Evolutionary conservation across 192 early-diverging fungal species (phyloP).

Genomic region (Gryganskiella cystojenkinii): DNA sequence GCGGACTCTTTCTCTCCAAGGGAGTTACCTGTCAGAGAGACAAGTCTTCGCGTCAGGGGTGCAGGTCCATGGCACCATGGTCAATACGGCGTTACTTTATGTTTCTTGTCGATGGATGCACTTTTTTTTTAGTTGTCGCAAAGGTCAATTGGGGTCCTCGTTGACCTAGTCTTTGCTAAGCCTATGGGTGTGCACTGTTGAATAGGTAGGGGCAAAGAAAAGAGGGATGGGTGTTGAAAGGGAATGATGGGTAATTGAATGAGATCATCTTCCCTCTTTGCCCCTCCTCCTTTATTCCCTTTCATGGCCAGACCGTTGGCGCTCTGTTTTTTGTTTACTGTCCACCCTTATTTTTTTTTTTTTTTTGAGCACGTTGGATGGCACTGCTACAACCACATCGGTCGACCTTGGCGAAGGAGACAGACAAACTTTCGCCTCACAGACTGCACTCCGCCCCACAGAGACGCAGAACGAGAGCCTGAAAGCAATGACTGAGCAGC

Average conservation of each 20-base stretch:
- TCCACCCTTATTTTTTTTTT: too few relatives aligned
- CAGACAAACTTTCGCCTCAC: too few relatives aligned
- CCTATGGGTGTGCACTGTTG: not conserved
- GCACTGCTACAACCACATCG: too few relatives aligned
- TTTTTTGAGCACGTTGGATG: too few relatives aligned
- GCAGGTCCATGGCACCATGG: constrained; percentile 17
- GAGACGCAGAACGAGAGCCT: too few relatives aligned
- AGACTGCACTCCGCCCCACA: too few relatives aligned
- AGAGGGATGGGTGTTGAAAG: not conserved
- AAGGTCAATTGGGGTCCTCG: not conserved
- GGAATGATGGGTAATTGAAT: not conserved
- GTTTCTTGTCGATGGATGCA: not conserved
- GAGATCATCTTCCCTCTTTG: too few relatives aligned
- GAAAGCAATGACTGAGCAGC: too few relatives aligned
- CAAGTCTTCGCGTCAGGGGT: constrained; percentile 5
- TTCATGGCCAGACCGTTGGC: not conserved
- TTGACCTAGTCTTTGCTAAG: not conserved
- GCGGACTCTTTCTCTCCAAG: not conserved
- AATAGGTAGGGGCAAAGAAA: not conserved
- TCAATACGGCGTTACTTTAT: not conserved
- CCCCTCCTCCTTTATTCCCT: too few relatives aligned
- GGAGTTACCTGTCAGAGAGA: constrained; percentile 3
- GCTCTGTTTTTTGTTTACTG: too few relatives aligned
- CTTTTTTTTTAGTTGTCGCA: not conserved
- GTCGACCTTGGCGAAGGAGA: too few relatives aligned